phyloP scores from a whole-genome alignment of 1,139 yeast genomes.

The Zygosaccharomyces sapae region DNA sequence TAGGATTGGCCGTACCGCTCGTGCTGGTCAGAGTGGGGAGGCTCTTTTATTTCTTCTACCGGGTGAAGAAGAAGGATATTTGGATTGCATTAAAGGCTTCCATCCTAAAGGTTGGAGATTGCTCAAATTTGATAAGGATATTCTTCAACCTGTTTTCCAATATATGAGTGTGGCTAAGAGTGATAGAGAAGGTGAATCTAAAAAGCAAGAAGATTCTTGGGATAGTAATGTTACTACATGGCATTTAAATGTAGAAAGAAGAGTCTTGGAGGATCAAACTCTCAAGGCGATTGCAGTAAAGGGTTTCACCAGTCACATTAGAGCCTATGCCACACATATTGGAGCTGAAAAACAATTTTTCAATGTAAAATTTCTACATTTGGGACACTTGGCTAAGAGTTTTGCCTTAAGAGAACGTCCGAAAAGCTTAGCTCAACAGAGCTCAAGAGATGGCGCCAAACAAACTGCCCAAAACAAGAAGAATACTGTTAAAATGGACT shows the following conservation, averaged over 20 bases:
- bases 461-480: constrained; percentile 22
- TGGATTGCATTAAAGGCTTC: constrained; percentile 50
- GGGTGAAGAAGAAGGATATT: constrained; percentile 80
- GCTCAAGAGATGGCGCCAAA: constrained; percentile 31
- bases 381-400: constrained; percentile 93
- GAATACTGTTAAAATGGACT: constrained; percentile 50
- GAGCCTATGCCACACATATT: constrained; percentile 95
- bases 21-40: constrained; percentile 63
- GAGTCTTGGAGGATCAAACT: constrained; percentile 66
- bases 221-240: constrained; percentile 94
- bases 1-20: constrained; percentile 70
- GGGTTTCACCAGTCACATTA: constrained; percentile 81
- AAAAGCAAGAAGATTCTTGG: constrained; percentile 47
- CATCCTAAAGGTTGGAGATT: constrained; percentile 62
- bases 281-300: constrained; percentile 62
- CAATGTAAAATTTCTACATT: constrained; percentile 74
- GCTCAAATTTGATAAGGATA: constrained; percentile 49
- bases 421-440: constrained; percentile 54
- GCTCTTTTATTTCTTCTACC: constrained; percentile 77
- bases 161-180: constrained; percentile 39
- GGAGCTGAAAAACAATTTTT: constrained; percentile 72
- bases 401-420: constrained; percentile 96
- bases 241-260: constrained; percentile 87
- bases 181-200: constrained; percentile 21
- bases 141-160: constrained; percentile 59